Conservation (phyloP, 2,329 filamentous ascomycete genomes). For the Incumbomyces lentus region DNA sequence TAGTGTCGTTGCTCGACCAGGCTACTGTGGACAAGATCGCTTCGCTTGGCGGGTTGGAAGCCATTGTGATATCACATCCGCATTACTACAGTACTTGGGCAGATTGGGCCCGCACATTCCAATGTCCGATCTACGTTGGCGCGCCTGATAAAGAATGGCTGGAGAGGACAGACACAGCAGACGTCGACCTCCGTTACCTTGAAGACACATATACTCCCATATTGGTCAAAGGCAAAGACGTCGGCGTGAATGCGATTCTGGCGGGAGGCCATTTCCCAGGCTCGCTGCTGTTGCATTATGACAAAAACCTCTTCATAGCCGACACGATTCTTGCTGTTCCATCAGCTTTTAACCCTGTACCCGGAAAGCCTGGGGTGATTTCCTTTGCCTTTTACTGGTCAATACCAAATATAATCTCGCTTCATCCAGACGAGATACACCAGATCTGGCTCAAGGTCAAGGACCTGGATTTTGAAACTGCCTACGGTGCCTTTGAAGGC, state of each 20-base stretch:
- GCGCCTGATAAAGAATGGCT: conserved; percentile 58
- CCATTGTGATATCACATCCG: conserved; percentile 68
- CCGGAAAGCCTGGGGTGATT: neutral
- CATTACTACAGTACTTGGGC: conserved; percentile 72
- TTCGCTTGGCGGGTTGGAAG: conserved; percentile 53
- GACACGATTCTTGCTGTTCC: conserved; percentile 65
- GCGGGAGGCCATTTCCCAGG: conserved; percentile 72
- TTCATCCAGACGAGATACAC: conserved; percentile 52
- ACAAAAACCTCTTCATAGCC: conserved; percentile 55
- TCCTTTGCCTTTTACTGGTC: conserved; percentile 13
- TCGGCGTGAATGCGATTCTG: conserved; percentile 53
- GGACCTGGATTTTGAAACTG: conserved; percentile 59
- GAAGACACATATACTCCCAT: conserved; percentile 49
- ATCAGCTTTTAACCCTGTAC: conserved; percentile 52
- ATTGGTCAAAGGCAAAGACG: conserved; percentile 22
- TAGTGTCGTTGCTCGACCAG: conserved; percentile 58
- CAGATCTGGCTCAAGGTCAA: conserved; percentile 61
- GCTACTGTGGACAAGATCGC: conserved; percentile 50
- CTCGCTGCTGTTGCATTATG: conserved; percentile 52
- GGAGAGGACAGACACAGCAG: conserved; percentile 29
- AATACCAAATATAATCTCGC: conserved; percentile 45
- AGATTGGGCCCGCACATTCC: conserved; percentile 60
- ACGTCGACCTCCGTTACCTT: conserved; percentile 24
- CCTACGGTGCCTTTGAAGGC: conserved; percentile 22
- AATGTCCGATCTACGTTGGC: conserved; percentile 59